A percentile compares a stretch with the other conserved stretches of the same genome.
Evolutionary conservation across 495 filamentous ascomycete genomes (phyloP).

Genomic region (Xylaria palmicola): DNA sequence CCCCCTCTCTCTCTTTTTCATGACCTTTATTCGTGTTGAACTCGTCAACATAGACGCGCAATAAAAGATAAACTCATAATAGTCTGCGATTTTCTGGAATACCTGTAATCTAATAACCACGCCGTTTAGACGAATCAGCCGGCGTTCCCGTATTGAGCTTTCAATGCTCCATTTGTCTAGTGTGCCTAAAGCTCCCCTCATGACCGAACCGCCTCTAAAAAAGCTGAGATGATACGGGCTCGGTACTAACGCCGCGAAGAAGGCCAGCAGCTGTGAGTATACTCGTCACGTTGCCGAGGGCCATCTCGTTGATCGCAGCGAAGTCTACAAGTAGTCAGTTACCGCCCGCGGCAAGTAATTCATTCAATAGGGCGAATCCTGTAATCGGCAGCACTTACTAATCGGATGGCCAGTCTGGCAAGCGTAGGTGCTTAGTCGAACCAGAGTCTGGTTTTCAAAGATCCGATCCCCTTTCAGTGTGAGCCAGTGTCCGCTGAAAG

Average conservation of each 20-base stretch:
- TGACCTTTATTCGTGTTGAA: too few relatives aligned
- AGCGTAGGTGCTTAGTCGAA: neutral
- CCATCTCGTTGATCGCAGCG: neutral
- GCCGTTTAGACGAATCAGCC: too few relatives aligned
- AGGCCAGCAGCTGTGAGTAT: neutral
- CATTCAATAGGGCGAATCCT: too few relatives aligned
- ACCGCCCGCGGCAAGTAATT: too few relatives aligned
- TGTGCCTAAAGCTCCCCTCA: too few relatives aligned
- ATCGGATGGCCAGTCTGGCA: slow-evolving; percentile 14
- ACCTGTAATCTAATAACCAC: too few relatives aligned
- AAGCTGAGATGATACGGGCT: neutral
- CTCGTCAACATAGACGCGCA: too few relatives aligned
- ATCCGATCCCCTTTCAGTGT: slow-evolving; percentile 6
- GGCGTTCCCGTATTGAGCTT: too few relatives aligned
- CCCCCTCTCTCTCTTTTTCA: too few relatives aligned
- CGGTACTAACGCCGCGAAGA: slow-evolving; percentile 1
- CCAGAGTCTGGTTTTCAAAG: slow-evolving; percentile 9
- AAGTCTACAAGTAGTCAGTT: slow-evolving; percentile 6
- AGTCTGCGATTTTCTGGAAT: too few relatives aligned
- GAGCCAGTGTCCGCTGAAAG: slow-evolving; percentile 4
- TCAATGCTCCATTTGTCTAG: neutral
- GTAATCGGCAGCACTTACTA: neutral
- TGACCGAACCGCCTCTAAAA: slow-evolving; percentile 1
- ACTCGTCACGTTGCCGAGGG: neutral
- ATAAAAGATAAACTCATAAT: too few relatives aligned